These are phyloP conservation scores for Auriscalpium orientale DNA, from an alignment of 768 basidiomycete genomes.

Conservation along the genomic window DNA sequence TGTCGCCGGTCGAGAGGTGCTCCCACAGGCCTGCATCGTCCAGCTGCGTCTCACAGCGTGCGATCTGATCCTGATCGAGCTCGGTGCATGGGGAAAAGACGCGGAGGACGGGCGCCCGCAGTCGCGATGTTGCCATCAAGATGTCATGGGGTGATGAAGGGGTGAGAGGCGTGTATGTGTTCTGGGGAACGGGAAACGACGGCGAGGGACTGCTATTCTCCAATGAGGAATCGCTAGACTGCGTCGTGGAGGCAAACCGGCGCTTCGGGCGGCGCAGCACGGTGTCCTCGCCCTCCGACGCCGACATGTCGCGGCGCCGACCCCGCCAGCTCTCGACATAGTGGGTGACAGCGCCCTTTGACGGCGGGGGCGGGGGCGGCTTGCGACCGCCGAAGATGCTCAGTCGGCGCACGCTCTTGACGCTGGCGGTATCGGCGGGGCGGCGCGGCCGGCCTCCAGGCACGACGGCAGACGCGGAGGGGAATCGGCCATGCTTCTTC, in stretches of 20 bases:
- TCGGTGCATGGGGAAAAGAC: slow-evolving; percentile 66
- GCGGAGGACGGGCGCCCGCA: slow-evolving; percentile 65
- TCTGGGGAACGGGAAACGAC: neutral
- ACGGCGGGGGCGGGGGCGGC: slow-evolving; percentile 37
- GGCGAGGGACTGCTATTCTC: slow-evolving; percentile 21
- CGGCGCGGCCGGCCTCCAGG: neutral
- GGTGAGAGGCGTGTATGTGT: slow-evolving; percentile 18
- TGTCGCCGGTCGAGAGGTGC: slow-evolving; percentile 69
- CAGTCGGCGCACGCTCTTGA: slow-evolving; percentile 6
- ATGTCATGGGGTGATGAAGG: slow-evolving; percentile 50
- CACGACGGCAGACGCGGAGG: neutral
- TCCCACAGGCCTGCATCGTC: slow-evolving; percentile 62
- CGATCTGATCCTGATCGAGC: slow-evolving; percentile 40
- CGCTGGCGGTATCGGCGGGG: slow-evolving; percentile 3
- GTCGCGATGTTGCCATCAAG: slow-evolving; percentile 46
- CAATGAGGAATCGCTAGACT: slow-evolving; percentile 8
- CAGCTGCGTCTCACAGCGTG: slow-evolving; percentile 62
- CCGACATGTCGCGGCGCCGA: slow-evolving; percentile 4
- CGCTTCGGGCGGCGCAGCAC: neutral
- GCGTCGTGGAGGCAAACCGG: neutral
- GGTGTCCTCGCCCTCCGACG: neutral
- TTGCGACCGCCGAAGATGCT: slow-evolving; percentile 29
- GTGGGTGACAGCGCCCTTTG: slow-evolving; percentile 37
- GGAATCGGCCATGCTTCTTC: neutral
- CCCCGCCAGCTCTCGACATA: slow-evolving; percentile 48